Base-by-base conservation (phyloP, 1,284 basidiomycete species). In the Naganishia albida region DNA sequence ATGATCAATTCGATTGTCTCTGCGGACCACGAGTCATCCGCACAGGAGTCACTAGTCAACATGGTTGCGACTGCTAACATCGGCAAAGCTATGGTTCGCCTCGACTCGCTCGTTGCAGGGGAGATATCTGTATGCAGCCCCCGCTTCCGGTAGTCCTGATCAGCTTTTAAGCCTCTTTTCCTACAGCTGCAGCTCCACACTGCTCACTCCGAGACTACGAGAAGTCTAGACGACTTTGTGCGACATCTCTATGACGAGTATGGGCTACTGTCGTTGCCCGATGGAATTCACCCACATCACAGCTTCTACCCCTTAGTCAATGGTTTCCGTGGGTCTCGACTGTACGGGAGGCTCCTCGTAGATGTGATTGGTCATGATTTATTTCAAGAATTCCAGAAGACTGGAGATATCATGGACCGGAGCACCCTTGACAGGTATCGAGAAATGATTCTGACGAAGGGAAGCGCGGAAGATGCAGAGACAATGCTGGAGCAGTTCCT, bases 141-240 rank as follows among this genome's bases (percentile, higher is more conserved):
- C 3, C 26, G 12, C 4, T 4, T 4, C 12, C 23, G 12, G 6
- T 15, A 13, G 26, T 49, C 18, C 16, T 49, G 16, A 15, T 4
- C 13, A 7, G 13, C 4, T n/a, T 13, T 49, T 6, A n/a, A n/a
- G n/a, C 13, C 48, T 49, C 7, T 4, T 49, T 23, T 26, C 48
- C 48, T 15, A 28, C 26, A 52, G 50, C 20, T 52, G 34, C 50
- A 52, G 50, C 30, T 52, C 2, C 50, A 52, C 50, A 52, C 34
- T 20, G 50, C 26, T 1, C 10, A n/a, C 4, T 16, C 28, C 15
- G 28, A 38, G 18, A 15, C 25, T 10, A n/a, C 34, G 18, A 30
- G 20, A 34, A 28, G 34, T 38, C 12, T 52, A 34, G 18, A 8
- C 50, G 26, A 26, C 50, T 52, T 52, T n/a, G 50, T 52, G 3